Evolutionary conservation across 768 basidiomycete species (phyloP).

Genomic region (Chalciporus chontae): DNA sequence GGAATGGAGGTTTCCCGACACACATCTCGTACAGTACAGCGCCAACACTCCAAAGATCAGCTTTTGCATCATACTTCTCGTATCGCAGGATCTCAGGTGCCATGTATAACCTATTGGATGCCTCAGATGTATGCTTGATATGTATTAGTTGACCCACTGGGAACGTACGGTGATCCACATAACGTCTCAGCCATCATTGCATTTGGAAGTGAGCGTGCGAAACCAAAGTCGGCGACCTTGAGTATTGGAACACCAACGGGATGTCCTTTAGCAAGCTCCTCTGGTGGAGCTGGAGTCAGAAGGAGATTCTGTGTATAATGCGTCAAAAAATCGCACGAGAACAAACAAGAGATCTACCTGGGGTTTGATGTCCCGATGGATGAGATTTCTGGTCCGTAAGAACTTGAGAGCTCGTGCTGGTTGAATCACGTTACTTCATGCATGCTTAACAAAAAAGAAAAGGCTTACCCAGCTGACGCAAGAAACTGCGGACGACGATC

Average conservation of each 20-base stretch:
- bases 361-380: conserved; percentile 97
- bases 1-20: conserved; percentile 90
- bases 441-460: background rate
- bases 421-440: background rate
- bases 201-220: conserved; percentile 87
- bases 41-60: conserved; percentile 97
- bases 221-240: conserved; percentile 98
- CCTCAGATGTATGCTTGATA: background rate
- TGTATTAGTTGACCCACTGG: background rate
- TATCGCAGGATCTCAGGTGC: conserved; percentile 97
- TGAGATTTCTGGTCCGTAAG: conserved; percentile 80
- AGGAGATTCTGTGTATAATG: conserved; percentile 71
- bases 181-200: conserved; percentile 96
- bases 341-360: conserved; percentile 45
- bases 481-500: conserved; percentile 85
- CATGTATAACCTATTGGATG: conserved; percentile 79
- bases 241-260: conserved; percentile 90
- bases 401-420: conserved; percentile 92
- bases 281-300: conserved; percentile 73
- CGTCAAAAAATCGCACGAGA: conserved; percentile 1
- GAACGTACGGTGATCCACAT: conserved; percentile 90
- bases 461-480: conserved; percentile 78
- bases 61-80: conserved; percentile 97
- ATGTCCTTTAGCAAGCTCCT: conserved; percentile 83
- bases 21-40: conserved; percentile 96